These are phyloP conservation scores for Kuraishia hungarica DNA, from an alignment of 805 yeast species.

Conservation along the genomic window DNA sequence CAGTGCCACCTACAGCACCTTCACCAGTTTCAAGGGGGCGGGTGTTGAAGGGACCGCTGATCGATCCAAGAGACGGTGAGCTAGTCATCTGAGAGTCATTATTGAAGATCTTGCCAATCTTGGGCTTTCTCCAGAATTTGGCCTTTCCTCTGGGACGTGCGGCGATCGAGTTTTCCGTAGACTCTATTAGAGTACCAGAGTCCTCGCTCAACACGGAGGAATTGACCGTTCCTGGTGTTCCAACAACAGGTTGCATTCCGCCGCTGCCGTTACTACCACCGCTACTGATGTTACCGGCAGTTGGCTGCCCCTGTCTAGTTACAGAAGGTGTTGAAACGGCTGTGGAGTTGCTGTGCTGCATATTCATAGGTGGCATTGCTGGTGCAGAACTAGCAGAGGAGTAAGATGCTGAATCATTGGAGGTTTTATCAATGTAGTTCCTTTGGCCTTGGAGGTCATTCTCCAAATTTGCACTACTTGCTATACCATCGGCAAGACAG, in stretches of 20 bases:
- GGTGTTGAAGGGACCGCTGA: neutral
- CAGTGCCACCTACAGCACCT: neutral
- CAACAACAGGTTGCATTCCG: neutral
- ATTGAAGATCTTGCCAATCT: slow-evolving; percentile 3
- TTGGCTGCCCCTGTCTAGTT: neutral
- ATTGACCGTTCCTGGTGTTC: neutral
- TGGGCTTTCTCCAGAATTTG: slow-evolving; percentile 21
- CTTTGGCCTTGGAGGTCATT: neutral
- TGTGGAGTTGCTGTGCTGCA: neutral
- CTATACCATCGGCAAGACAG: neutral
- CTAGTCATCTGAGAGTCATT: neutral
- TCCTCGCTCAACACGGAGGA: neutral
- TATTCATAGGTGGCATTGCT: neutral
- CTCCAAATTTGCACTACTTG: neutral
- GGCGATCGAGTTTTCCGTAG: neutral
- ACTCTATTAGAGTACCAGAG: slow-evolving; percentile 5
- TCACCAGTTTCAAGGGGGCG: neutral
- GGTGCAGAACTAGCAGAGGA: neutral
- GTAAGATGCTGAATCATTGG: neutral
- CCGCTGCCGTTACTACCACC: neutral
- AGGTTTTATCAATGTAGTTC: neutral
- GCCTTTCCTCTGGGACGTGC: slow-evolving; percentile 16
- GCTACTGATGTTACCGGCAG: neutral
- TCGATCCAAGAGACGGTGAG: neutral
- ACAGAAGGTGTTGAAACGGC: neutral